Percentiles rank a stretch among this genome's conserved stretches.
Conservation (phyloP, 768 basidiomycete genomes). For the Porphyrellus cyaneotinctus region DNA sequence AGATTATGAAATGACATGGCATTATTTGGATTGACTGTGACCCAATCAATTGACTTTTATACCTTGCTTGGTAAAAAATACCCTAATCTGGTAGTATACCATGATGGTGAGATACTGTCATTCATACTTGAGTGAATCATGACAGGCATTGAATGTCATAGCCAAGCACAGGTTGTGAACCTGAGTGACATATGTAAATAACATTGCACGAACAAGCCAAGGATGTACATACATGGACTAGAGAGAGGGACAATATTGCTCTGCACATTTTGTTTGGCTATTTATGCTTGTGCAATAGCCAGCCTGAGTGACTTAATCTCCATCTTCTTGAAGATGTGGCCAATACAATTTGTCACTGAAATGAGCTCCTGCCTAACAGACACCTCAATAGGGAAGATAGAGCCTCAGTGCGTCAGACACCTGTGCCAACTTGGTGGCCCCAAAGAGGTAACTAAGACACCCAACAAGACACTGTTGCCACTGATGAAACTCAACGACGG, state of each 20-base stretch:
- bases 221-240: slow-evolving; percentile 43
- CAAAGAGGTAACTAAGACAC: slow-evolving; percentile 64
- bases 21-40: slow-evolving; percentile 60
- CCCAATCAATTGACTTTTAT: slow-evolving; percentile 62
- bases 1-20: slow-evolving; percentile 69
- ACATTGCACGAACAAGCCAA: too few species aligned
- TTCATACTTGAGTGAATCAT: slow-evolving; percentile 71
- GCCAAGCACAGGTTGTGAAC: slow-evolving; percentile 47
- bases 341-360: slow-evolving; percentile 15
- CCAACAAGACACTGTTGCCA: slow-evolving; percentile 68
- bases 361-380: slow-evolving; percentile 58
- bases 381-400: slow-evolving; percentile 45
- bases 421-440: slow-evolving; percentile 48
- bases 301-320: slow-evolving; percentile 53
- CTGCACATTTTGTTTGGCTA: slow-evolving; percentile 55
- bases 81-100: slow-evolving; percentile 59
- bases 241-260: slow-evolving; percentile 53
- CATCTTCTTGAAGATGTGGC: slow-evolving; percentile 62
- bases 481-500: slow-evolving; percentile 67
- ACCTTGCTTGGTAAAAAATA: slow-evolving; percentile 58
- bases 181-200: slow-evolving; percentile 25
- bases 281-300: slow-evolving; percentile 50
- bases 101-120: slow-evolving; percentile 60
- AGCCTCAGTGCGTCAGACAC: slow-evolving; percentile 40
- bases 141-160: slow-evolving; percentile 62